phyloP scores from a whole-genome alignment of 2,329 filamentous ascomycete genomes.

The Pseudogymnoascus sp. region DNA sequence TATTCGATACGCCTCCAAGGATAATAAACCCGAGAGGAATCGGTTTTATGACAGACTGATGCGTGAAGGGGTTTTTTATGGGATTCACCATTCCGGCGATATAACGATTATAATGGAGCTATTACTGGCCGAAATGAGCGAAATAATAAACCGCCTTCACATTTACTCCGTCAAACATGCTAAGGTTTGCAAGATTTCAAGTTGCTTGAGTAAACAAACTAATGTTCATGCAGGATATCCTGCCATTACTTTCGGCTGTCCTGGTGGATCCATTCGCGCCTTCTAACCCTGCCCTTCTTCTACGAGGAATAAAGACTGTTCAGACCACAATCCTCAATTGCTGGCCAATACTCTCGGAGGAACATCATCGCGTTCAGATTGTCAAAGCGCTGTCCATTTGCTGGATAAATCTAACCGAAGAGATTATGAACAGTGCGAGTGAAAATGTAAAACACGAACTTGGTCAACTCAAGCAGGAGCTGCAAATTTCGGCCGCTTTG shows the following conservation, averaged over 20 bases:
- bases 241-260: slow-evolving; percentile 59
- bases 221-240: slow-evolving; percentile 43
- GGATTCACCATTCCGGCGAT: slow-evolving; percentile 51
- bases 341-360: slow-evolving; percentile 58
- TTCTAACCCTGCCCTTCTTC: slow-evolving; percentile 45
- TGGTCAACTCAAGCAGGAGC: slow-evolving; percentile 17
- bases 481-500: slow-evolving; percentile 19
- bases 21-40: slow-evolving; percentile 24
- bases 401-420: slow-evolving; percentile 51
- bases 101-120: slow-evolving; percentile 50
- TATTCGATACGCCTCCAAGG: slow-evolving; percentile 15
- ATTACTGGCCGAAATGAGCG: slow-evolving; percentile 44
- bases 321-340: slow-evolving; percentile 52
- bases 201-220: background rate
- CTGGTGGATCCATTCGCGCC: slow-evolving; percentile 63
- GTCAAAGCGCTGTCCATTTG: slow-evolving; percentile 54
- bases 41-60: slow-evolving; percentile 47
- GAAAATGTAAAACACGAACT: background rate
- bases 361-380: slow-evolving; percentile 55
- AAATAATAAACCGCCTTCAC: slow-evolving; percentile 49
- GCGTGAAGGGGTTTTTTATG: slow-evolving; percentile 48
- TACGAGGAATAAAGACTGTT: slow-evolving; percentile 42
- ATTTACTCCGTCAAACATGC: slow-evolving; percentile 61
- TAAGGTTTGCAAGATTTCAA: slow-evolving; percentile 41
- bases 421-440: slow-evolving; percentile 15